A percentile compares a stretch with the other conserved stretches of the same genome.
Evolutionary conservation across 2,329 filamentous ascomycete species (phyloP).

Genomic region (Phaeoacremonium minimum): DNA sequence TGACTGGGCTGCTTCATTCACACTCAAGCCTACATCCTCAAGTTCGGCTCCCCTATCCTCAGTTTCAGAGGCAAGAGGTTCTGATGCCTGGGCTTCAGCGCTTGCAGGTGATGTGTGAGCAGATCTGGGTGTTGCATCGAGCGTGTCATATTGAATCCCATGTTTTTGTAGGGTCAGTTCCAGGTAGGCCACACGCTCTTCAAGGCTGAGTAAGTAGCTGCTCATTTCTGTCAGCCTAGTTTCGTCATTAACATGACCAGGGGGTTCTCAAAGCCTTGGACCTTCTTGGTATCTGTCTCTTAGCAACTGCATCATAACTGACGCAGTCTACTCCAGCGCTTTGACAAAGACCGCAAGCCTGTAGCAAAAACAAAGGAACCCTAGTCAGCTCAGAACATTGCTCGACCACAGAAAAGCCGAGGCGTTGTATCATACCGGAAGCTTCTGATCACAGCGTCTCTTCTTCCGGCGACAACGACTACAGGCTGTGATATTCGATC

Average conservation of each 20-base stretch:
- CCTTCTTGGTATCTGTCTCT: conserved; percentile 5
- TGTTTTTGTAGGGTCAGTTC: conserved; percentile 3
- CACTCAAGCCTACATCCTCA: no score
- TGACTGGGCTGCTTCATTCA: neutral
- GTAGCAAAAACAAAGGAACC: no score
- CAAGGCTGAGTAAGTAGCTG: conserved; percentile 5
- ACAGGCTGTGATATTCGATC: conserved; percentile 2
- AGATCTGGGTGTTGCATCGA: neutral
- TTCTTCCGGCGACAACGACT: conserved; percentile 7
- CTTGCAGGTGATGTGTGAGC: neutral
- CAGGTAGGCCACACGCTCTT: conserved; percentile 4
- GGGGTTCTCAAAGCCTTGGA: conserved; percentile 1
- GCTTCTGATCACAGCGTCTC: conserved; percentile 5
- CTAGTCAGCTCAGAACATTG: neutral
- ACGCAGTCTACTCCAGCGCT: conserved; percentile 4
- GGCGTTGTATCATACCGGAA: conserved; percentile 5
- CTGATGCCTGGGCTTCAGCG: neutral
- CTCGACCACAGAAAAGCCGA: neutral
- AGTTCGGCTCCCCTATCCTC: no score
- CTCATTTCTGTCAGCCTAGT: neutral
- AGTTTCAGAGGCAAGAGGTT: neutral
- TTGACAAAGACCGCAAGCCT: neutral
- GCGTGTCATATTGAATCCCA: neutral
- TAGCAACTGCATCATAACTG: conserved; percentile 3
- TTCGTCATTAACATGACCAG: neutral